A percentile compares a stretch with the other conserved stretches of the same genome.
phyloP scores from a whole-genome alignment of 371 early-diverging fungal species.

The Mucor mucedo region DNA sequence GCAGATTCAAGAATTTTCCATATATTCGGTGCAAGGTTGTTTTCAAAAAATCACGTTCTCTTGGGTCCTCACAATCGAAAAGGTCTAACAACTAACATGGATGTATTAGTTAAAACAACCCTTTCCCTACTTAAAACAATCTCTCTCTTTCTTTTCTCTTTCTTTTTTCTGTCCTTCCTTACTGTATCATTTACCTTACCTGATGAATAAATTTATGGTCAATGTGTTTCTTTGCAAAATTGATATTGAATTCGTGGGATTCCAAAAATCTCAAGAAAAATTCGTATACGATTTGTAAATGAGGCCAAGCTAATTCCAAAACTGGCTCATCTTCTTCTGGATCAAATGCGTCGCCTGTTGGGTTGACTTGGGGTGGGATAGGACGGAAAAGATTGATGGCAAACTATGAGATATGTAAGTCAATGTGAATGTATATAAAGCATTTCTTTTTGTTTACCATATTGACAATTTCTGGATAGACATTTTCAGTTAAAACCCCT shows the following conservation, averaged over 20 bases:
- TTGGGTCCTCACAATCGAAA: conserved; percentile 95
- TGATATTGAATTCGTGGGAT: conserved; percentile 92
- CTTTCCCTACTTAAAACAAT: background rate
- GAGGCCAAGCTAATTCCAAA: conserved; percentile 94
- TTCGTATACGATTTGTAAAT: conserved; percentile 93
- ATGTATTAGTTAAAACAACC: no score
- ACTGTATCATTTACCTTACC: conserved; percentile 43
- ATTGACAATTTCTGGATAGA: conserved; percentile 87
- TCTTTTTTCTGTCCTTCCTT: no score
- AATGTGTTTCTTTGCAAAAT: conserved; percentile 91
- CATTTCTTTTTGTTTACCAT: conserved; percentile 69
- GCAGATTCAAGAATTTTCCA: conserved; percentile 92
- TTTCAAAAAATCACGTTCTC: conserved; percentile 95
- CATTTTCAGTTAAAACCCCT: conserved; percentile 82
- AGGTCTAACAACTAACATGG: conserved; percentile 77
- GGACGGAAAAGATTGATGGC: conserved; percentile 90
- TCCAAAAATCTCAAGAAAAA: conserved; percentile 94
- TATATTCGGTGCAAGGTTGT: conserved; percentile 96
- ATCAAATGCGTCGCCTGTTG: conserved; percentile 94
- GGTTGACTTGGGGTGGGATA: conserved; percentile 93
- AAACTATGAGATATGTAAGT: conserved; percentile 62
- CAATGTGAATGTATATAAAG: background rate
- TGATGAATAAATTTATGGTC: conserved; percentile 90
- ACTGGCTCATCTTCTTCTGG: conserved; percentile 98
- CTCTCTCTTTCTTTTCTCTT: background rate